phyloP scores from a whole-genome alignment of 345 rosid species.

The Rubroshorea leprosula region DNA sequence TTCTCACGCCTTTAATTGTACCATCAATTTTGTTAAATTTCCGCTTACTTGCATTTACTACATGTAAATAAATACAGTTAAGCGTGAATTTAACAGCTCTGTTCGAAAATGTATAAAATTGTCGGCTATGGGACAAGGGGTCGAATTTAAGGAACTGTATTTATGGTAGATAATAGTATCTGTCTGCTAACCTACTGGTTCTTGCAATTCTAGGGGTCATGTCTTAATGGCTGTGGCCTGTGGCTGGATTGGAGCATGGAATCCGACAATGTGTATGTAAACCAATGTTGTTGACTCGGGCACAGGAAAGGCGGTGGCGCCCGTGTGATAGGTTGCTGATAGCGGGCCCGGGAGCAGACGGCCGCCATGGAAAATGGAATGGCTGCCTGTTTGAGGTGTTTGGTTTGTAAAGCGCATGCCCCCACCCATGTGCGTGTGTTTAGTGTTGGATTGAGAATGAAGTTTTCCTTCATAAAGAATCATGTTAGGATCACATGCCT shows the following conservation, averaged over 20 bases:
- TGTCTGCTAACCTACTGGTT: too few relatives aligned
- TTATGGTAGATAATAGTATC: too few relatives aligned
- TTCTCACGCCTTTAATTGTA: background rate
- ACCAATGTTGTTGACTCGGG: slow-evolving; percentile 1
- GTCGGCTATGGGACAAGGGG: too few relatives aligned
- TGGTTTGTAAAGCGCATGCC: background rate
- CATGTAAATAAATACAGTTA: background rate
- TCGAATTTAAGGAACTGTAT: too few relatives aligned
- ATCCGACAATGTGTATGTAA: background rate
- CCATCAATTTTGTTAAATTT: background rate
- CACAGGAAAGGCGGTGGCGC: slow-evolving; percentile 15
- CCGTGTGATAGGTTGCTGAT: slow-evolving; percentile 17
- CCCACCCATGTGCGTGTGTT: slow-evolving; percentile 21
- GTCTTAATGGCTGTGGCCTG: too few relatives aligned
- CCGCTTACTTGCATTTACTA: background rate
- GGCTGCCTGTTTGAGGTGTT: slow-evolving; percentile 5
- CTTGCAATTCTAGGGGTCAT: too few relatives aligned
- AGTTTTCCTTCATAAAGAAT: background rate
- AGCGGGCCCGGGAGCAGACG: slow-evolving; percentile 11
- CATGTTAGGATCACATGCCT: background rate
- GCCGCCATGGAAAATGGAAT: background rate
- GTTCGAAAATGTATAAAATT: too few relatives aligned
- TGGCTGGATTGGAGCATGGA: too few relatives aligned
- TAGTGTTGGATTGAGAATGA: background rate
- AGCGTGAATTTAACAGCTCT: too few relatives aligned